Evolutionary conservation across 768 basidiomycete species (phyloP).

Genomic region (Podaxis pistillaris): DNA sequence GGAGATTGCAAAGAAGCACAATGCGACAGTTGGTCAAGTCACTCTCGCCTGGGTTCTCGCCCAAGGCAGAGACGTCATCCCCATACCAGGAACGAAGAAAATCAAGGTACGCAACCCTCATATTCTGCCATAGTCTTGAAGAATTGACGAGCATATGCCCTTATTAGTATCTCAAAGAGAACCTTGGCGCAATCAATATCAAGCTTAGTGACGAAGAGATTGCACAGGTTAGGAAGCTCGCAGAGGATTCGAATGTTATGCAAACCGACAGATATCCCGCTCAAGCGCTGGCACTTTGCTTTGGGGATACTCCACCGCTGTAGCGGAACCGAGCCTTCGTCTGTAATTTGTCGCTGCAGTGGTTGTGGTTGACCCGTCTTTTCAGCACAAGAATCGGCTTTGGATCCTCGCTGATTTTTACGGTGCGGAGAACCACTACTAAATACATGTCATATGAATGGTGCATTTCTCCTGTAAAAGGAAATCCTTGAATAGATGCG

Average conservation of each 20-base stretch:
- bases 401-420: too few species aligned
- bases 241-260: conserved; percentile 30
- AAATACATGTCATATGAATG: too few species aligned
- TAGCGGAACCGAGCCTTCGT: background rate
- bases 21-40: conserved; percentile 44
- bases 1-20: conserved; percentile 35
- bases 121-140: background rate
- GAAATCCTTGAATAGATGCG: too few species aligned
- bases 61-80: conserved; percentile 44
- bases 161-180: conserved; percentile 41
- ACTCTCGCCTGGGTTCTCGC: conserved; percentile 49
- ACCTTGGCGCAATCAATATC: conserved; percentile 33
- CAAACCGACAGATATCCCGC: conserved; percentile 33
- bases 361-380: background rate
- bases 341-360: background rate
- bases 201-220: conserved; percentile 35
- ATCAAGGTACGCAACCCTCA: conserved; percentile 26
- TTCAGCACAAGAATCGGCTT: too few species aligned
- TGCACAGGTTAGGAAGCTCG: conserved; percentile 33
- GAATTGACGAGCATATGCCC: background rate
- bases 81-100: conserved; percentile 47
- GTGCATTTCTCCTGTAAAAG: too few species aligned
- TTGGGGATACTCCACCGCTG: background rate
- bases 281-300: conserved; percentile 23
- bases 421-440: too few species aligned